Base-by-base conservation (phyloP, 2,329 filamentous ascomycete genomes). In the Penicillium sclerotigenum region DNA sequence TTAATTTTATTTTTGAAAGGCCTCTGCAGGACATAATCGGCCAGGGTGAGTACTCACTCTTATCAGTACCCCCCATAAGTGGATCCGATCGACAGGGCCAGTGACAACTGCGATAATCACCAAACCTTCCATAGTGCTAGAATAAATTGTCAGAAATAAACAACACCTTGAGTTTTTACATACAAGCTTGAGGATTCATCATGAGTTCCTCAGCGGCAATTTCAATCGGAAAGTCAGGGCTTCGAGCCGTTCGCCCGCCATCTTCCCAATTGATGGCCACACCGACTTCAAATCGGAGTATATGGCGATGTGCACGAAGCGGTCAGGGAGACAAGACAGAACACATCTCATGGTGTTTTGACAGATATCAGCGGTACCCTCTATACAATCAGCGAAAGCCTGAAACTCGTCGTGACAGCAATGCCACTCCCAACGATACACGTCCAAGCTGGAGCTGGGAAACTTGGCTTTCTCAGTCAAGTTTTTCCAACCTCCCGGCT, bases 121-220 rank as follows among this genome's bases (percentile, higher is more conserved):
- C 37, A 26, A 18, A 33, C 20, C 14, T 42, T 42, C 14, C 14
- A 42, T 33, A 41, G 8, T 9, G 26, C 28, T 26, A 29, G 38
- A 11, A 24, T 31, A 22, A 14, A 26, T 26, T 24, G 14, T 18
- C 18, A 14, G 20, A 22, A 20, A 14, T 24, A 14, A 28, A 18
- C 18, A 26, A 9, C 4, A 51, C 5, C 9, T 43, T 20, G 24
- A n/a, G 11, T 11, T 26, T 26, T 29, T 1, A 20, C 14, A 28
- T 31, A 41, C 9, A n/a, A 40, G 9, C 18, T 18, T 7, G 9
- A 33, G 16, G 9, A 52, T 26, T 14, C 18, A 57, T 14, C 54
- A 65, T 65, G 60, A 60, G 56, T 50, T 62, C 52, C 42, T 59
- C 58, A 4, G 43, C 53, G n/a, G 47, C 53, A 36, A 41, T 57